Evolutionary conservation across 768 basidiomycete genomes (phyloP).

Genomic region (Collybia sp.): DNA sequence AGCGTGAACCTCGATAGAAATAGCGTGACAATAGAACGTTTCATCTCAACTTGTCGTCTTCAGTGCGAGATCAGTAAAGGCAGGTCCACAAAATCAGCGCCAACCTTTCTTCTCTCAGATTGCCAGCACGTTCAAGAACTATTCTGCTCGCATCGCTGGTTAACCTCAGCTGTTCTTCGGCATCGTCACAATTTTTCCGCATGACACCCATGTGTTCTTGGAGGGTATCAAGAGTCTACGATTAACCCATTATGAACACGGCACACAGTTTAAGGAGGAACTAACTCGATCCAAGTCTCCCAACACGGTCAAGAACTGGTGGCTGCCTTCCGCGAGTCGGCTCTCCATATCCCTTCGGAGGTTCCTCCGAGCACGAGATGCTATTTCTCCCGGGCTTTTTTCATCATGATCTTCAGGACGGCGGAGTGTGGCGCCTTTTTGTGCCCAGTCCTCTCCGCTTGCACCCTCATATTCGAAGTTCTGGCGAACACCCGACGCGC

Average conservation of each 20-base stretch:
- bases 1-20: constrained; percentile 90
- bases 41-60: constrained; percentile 68
- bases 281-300: constrained; percentile 87
- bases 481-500: constrained; percentile 28
- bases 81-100: constrained; percentile 8
- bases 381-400: constrained; percentile 52
- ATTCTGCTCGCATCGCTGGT: constrained; percentile 76
- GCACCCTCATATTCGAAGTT: constrained; percentile 17
- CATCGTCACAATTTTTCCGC: constrained; percentile 79
- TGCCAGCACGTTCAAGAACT: constrained; percentile 79
- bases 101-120: constrained; percentile 68
- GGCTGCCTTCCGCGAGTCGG: constrained; percentile 77
- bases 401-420: constrained; percentile 20
- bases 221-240: constrained; percentile 79
- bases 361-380: constrained; percentile 71
- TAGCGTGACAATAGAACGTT: constrained; percentile 66
- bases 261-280: constrained; percentile 10
- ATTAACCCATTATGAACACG: constrained; percentile 3
- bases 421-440: constrained; percentile 12
- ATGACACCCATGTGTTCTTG: constrained; percentile 77
- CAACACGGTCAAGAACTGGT: constrained; percentile 78
- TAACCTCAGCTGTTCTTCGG: constrained; percentile 67
- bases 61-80: neutral
- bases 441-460: constrained; percentile 29
- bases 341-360: constrained; percentile 83